Conservation (phyloP, 2,329 filamentous ascomycete species). For the Thelonectria olida region DNA sequence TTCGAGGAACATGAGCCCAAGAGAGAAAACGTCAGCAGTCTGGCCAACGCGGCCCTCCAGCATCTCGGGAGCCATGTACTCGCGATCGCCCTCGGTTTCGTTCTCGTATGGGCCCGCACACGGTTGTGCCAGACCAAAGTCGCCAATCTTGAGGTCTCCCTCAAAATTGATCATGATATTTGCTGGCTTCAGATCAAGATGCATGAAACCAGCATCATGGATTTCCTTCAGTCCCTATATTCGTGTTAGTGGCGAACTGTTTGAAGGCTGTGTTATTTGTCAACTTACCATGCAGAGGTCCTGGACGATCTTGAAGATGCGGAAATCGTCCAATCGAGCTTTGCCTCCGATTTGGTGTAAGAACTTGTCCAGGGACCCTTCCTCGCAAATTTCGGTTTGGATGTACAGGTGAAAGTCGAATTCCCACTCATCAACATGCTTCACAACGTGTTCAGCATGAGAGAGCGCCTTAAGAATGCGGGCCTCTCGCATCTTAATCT, state of each 20-base stretch:
- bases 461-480: conserved; percentile 79
- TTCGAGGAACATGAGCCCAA: conserved; percentile 94
- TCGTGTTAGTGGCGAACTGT: conserved; percentile 23
- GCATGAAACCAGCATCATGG: conserved; percentile 86
- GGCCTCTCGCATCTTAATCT: conserved; percentile 86
- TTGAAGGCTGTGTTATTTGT: neutral
- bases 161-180: conserved; percentile 86
- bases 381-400: conserved; percentile 96
- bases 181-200: conserved; percentile 85
- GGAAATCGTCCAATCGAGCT: conserved; percentile 92
- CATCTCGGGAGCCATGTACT: conserved; percentile 95
- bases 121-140: conserved; percentile 82
- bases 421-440: conserved; percentile 90
- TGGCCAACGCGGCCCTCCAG: conserved; percentile 88
- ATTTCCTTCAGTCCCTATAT: conserved; percentile 86
- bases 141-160: conserved; percentile 83
- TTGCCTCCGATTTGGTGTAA: conserved; percentile 83
- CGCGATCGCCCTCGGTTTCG: conserved; percentile 92
- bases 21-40: conserved; percentile 90
- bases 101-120: conserved; percentile 79
- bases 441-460: conserved; percentile 84
- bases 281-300: conserved; percentile 80
- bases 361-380: conserved; percentile 89
- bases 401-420: conserved; percentile 88
- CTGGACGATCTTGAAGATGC: conserved; percentile 97